Conservation (phyloP, 495 filamentous ascomycete genomes). For the Aspergillus asperescens region DNA sequence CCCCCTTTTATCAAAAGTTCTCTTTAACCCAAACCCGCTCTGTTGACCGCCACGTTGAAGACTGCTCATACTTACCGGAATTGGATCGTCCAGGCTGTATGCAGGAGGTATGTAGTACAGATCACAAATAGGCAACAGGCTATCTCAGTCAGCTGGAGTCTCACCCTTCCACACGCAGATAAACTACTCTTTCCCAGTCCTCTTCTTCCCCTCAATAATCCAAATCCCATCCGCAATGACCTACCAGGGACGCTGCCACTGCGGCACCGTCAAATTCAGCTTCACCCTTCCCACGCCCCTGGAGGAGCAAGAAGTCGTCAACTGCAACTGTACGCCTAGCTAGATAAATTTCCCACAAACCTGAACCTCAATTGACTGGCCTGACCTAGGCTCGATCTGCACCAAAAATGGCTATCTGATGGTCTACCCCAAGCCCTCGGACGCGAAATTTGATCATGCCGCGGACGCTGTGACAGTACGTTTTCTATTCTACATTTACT, state of each 20-base stretch:
- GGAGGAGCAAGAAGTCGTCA: constrained; percentile 24
- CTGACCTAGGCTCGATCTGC: constrained; percentile 32
- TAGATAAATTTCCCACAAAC: not conserved
- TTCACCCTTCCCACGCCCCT: constrained; percentile 24
- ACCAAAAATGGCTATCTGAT: constrained; percentile 37
- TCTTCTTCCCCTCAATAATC: too few relatives aligned
- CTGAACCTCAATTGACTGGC: not conserved
- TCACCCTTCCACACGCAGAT: too few relatives aligned
- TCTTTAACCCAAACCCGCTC: too few relatives aligned
- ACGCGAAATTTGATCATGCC: constrained; percentile 24
- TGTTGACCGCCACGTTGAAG: too few relatives aligned
- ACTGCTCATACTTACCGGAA: too few relatives aligned
- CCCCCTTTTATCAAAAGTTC: too few relatives aligned
- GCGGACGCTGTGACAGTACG: constrained; percentile 18
- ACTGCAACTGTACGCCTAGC: constrained; percentile 32
- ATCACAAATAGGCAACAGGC: too few relatives aligned
- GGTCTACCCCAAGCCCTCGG: constrained; percentile 29
- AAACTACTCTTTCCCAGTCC: too few relatives aligned
- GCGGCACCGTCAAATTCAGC: constrained; percentile 27
- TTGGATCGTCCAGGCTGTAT: too few relatives aligned
- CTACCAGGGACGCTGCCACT: constrained; percentile 34
- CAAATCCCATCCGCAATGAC: not conserved
- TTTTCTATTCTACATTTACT: not conserved
- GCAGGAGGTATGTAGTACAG: too few relatives aligned
- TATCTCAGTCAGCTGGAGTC: too few relatives aligned